Evolutionary conservation across 2,329 filamentous ascomycete genomes (phyloP), one percentile per base, ranked within the genome.

Genomic region (Knufia petricola): DNA sequence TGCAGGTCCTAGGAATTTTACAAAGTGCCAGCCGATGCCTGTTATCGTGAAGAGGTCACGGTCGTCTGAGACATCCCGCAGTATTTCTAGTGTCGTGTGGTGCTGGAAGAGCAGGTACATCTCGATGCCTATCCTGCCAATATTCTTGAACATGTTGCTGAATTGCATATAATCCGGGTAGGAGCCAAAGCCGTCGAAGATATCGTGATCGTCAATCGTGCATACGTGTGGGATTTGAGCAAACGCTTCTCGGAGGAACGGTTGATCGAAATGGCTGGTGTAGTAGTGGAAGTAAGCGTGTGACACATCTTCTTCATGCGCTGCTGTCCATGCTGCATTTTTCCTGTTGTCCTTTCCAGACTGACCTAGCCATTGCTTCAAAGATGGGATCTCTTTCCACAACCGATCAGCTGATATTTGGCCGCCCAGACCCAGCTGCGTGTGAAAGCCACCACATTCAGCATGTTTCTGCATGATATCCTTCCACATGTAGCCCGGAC

Each of bases 251-350:
- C 92, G 76, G 56, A 98, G 67, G 65, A 94, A 90, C 4, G 90
- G 89, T 66, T 98, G 92, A 63, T 98, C 92, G 63, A 98, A 96
- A 65, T 96, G 90, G 58, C 88, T 95, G 1, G 89, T 95, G 64
- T 98, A 98, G 66, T 95, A 98, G 66, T 98, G 92, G 67, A 98
- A 98, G 69, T 95, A 98, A 6, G 92, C 89, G 66, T 96, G 89
- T 1, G 84, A 82, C 15, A 95, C 87, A 61, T 98, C 92, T 61
- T 98, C 90, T 62, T 98, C 88, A 59, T 96, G 87, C 43, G 87
- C 83, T 2, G 90, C 87, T 6, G 89, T 95, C 92, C 92, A 98
- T 37, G 82, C 77, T 0, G 87, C 83, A 58, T 82, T 94, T 70
- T 89, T 94, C 50, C 94, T 78, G 58, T 88, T 92, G 49, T 96